A percentile compares a stretch with the other conserved stretches of the same genome.
Conservation (phyloP, 1,139 yeast genomes). For the Sugiyamaella novakii region DNA sequence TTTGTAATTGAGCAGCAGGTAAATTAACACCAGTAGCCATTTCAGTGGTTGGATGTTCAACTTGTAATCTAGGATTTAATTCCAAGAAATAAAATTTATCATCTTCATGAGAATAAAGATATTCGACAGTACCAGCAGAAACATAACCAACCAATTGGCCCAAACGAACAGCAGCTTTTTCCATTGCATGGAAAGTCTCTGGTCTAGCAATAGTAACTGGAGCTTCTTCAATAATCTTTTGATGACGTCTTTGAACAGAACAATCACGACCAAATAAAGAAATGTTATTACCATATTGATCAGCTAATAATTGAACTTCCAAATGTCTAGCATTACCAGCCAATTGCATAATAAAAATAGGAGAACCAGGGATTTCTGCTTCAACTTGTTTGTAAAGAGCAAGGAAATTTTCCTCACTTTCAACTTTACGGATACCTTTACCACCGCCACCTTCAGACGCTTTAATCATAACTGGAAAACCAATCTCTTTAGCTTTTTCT, state of each 20-base stretch:
- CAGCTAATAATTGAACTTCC: constrained; percentile 93
- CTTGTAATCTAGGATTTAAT: constrained; percentile 96
- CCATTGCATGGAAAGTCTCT: constrained; percentile 88
- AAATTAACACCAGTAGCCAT: constrained; percentile 98
- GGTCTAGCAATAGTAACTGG: constrained; percentile 92
- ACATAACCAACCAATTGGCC: constrained; percentile 97
- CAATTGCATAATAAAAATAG: constrained; percentile 93
- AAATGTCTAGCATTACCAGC: constrained; percentile 93
- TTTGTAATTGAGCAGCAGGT: constrained; percentile 97
- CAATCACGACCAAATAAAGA: constrained; percentile 96
- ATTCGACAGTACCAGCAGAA: constrained; percentile 98
- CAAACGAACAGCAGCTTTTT: constrained; percentile 92
- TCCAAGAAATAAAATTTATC: constrained; percentile 95
- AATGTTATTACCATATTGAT: constrained; percentile 86
- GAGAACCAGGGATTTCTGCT: constrained; percentile 95
- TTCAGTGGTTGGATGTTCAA: constrained; percentile 99
- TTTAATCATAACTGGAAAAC: constrained; percentile 92
- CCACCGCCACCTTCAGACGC: constrained; percentile 99
- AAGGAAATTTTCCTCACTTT: constrained; percentile 85
- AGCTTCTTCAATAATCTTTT: constrained; percentile 95
- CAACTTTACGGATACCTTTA: constrained; percentile 97
- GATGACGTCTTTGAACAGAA: constrained; percentile 97
- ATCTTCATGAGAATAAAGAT: constrained; percentile 88
- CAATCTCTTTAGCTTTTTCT: constrained; percentile 74
- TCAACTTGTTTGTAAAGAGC: constrained; percentile 90